Evolutionary conservation across 768 basidiomycete species (phyloP), one percentile per base, ranked within the genome.

Genomic region (Crassisporium funariophilum): DNA sequence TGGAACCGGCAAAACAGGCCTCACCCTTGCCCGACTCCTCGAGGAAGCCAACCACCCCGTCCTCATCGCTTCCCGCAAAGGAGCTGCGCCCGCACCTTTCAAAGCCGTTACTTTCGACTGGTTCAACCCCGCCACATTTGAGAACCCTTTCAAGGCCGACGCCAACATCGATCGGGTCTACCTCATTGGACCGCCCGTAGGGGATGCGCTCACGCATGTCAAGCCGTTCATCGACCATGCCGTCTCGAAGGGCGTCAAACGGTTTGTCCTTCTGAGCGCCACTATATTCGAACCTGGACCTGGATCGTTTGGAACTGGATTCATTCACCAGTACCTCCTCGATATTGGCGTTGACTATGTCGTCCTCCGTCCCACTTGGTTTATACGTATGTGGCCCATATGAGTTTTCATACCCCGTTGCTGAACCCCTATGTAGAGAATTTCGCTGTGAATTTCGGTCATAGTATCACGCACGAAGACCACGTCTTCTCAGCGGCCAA

Each of bases 91-190:
- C 10, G 47, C 21, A 8, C 67, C 60, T 4, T 64, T 58, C 47
- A 58, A 46, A 17, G 60, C 58, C 11, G 65, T 66, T 24, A 53
- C 44, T 24, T 70, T 73, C 34, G 65, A 74, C 46, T 73, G 72
- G 71, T 51, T 55, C 24, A 64, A 75, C 41, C 41, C 59, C 1
- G 42, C 53, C 6, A 69, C 69, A 5, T 68, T 58, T 46, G 49
- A 56, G 7, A 65, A 64, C 34, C 65, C 69, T 2, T 71, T 70
- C 56, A 52, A 58, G 0, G 33, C 52, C 27, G 61, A 56, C 29
- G 10, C 54, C 1, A 41, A 42, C 10, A 65, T 68, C 48, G 60
- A 66, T 27, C 51, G 58, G 17, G 52, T 71, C 3, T 70, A 73
- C 46, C 44, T 73, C 15, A 44, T 72, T n/a, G 54, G 53, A 4